Conservation (phyloP, 768 basidiomycete genomes). For the Amanita brunnescens region DNA sequence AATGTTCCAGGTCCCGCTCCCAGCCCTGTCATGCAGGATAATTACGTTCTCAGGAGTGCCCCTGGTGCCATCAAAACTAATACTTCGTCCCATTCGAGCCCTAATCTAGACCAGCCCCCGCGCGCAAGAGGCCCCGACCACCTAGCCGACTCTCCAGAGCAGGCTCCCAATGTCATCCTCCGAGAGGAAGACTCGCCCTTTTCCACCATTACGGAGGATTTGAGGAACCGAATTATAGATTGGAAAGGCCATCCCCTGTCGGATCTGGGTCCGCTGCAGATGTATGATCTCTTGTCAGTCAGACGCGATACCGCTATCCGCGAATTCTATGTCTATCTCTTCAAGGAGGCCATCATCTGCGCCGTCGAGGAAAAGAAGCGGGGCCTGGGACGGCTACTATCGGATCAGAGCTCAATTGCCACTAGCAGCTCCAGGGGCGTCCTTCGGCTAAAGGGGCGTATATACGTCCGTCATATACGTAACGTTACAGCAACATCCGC, state of each 20-base stretch:
- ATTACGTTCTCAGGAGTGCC: slow-evolving; percentile 20
- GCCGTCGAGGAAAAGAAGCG: slow-evolving; percentile 95
- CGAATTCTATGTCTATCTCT: slow-evolving; percentile 95
- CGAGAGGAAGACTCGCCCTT: slow-evolving; percentile 72
- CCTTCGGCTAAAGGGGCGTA: slow-evolving; percentile 86
- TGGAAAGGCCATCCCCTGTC: slow-evolving; percentile 95
- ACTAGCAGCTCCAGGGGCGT: slow-evolving; percentile 51
- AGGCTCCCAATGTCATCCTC: slow-evolving; percentile 28
- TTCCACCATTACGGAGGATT: slow-evolving; percentile 76
- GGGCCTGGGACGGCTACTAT: slow-evolving; percentile 65
- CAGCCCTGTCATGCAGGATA: slow-evolving; percentile 43
- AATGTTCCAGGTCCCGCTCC: slow-evolving; percentile 53
- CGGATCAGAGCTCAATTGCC: slow-evolving; percentile 41
- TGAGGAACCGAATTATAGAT: slow-evolving; percentile 84
- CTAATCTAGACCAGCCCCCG: slow-evolving; percentile 24
- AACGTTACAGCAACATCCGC: slow-evolving; percentile 75
- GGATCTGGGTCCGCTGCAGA: slow-evolving; percentile 79
- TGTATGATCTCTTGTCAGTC: slow-evolving; percentile 88
- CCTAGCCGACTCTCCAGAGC: slow-evolving; percentile 21
- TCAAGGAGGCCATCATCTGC: slow-evolving; percentile 96
- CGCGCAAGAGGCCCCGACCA: slow-evolving; percentile 7
- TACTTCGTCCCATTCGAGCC: slow-evolving; percentile 36
- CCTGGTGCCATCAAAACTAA: slow-evolving; percentile 17
- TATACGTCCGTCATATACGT: slow-evolving; percentile 92
- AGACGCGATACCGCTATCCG: slow-evolving; percentile 83